A percentile compares a stretch with the other conserved stretches of the same genome.
Evolutionary conservation across 331 rosid genomes (phyloP).

Genomic region (Erythrophleum ivorense): DNA sequence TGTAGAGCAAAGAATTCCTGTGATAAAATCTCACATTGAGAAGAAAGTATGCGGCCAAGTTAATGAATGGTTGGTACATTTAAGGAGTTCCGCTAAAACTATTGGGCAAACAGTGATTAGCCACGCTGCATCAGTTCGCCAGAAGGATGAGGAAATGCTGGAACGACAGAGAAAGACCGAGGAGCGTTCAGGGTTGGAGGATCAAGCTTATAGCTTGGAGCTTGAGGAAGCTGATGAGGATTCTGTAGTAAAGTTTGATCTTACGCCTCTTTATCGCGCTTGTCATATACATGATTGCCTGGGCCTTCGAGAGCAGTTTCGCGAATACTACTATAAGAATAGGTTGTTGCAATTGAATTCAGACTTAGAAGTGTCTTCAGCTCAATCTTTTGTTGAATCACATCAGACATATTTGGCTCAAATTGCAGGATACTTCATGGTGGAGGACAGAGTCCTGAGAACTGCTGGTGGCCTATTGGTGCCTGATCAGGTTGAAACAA

Average conservation of each 20-base stretch:
- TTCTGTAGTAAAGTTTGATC: constrained; percentile 69
- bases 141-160: constrained; percentile 80
- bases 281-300: constrained; percentile 84
- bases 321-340: constrained; percentile 78
- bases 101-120: constrained; percentile 88
- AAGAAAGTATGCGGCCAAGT: constrained; percentile 79
- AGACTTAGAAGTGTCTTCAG: constrained; percentile 79
- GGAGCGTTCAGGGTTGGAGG: constrained; percentile 60
- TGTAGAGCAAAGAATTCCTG: constrained; percentile 75
- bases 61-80: constrained; percentile 91
- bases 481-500: constrained; percentile 72
- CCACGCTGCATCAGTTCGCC: constrained; percentile 72
- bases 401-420: constrained; percentile 81
- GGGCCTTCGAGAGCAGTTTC: constrained; percentile 78
- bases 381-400: constrained; percentile 81
- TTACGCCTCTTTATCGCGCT: constrained; percentile 93
- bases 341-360: constrained; percentile 85
- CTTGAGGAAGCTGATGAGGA: constrained; percentile 79
- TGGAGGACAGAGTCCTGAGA: constrained; percentile 86
- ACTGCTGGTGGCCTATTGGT: constrained; percentile 74
- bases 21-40: constrained; percentile 76
- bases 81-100: constrained; percentile 79
- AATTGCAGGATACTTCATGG: constrained; percentile 88
- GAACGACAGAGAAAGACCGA: constrained; percentile 76
- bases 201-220: constrained; percentile 63